These are phyloP conservation scores for Cryptosporidium meleagridis DNA, from an alignment of 169 alveolate species.

Conservation along the genomic window DNA sequence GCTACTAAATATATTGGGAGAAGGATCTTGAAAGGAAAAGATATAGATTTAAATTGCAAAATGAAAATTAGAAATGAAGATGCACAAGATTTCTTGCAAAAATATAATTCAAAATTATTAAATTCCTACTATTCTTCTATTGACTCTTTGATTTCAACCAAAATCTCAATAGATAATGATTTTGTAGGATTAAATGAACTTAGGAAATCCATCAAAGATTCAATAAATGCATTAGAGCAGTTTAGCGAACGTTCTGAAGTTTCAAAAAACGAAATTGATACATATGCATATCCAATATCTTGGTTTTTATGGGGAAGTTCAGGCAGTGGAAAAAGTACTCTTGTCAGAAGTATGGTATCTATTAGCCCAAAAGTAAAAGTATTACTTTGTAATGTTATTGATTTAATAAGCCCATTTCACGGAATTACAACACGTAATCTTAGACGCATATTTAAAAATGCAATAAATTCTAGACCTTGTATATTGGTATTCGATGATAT, in stretches of 20 bases:
- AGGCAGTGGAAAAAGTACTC: constrained; percentile 69
- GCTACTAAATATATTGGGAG: constrained; percentile 21
- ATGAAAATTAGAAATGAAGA: constrained; percentile 7
- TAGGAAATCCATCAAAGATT: constrained; percentile 16
- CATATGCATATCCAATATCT: constrained; percentile 38
- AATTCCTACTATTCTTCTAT: constrained; percentile 18
- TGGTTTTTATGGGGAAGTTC: constrained; percentile 63
- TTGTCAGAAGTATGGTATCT: constrained; percentile 57
- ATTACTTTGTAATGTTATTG: constrained; percentile 30
- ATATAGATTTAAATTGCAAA: neutral
- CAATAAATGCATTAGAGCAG: constrained; percentile 10
- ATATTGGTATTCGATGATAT: constrained; percentile 60
- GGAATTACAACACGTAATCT: constrained; percentile 67
- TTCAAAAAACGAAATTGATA: neutral
- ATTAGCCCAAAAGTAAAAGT: constrained; percentile 54
- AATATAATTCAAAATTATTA: constrained; percentile 10
- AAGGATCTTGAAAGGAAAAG: constrained; percentile 1
- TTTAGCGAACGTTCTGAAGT: neutral
- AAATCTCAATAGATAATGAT: constrained; percentile 54
- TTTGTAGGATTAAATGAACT: constrained; percentile 49
- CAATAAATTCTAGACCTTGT: constrained; percentile 48
- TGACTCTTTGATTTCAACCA: constrained; percentile 31
- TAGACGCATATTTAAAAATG: constrained; percentile 46
- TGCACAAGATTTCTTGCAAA: constrained; percentile 8
- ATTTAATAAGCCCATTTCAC: constrained; percentile 50